Conservation (phyloP, 495 filamentous ascomycete genomes). For the Arthonia radiata region DNA sequence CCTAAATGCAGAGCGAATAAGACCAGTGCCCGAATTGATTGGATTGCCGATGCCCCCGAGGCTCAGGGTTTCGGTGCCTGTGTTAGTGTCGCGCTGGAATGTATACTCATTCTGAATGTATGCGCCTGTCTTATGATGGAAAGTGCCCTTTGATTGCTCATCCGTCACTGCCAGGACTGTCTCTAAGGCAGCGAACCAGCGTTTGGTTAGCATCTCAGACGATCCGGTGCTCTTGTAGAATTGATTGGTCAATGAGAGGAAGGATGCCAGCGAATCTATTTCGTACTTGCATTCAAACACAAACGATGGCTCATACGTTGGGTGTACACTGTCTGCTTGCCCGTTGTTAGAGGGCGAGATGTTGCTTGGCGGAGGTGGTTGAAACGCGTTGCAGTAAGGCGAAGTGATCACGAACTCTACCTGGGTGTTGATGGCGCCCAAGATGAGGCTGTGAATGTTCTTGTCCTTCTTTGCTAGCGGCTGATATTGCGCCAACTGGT, state of each 20-base stretch:
- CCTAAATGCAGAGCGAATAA: conserved; percentile 79
- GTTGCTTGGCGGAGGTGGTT: conserved; percentile 65
- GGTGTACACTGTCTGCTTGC: conserved; percentile 65
- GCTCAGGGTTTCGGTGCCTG: conserved; percentile 75
- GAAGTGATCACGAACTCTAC: conserved; percentile 80
- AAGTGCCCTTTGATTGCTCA: conserved; percentile 57
- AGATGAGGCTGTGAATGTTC: conserved; percentile 48
- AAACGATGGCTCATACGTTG: conserved; percentile 50
- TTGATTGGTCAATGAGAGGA: conserved; percentile 63
- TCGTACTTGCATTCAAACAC: conserved; percentile 99
- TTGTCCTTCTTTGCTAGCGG: conserved; percentile 54
- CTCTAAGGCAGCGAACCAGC: conserved; percentile 62
- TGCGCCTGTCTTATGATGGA: conserved; percentile 33
- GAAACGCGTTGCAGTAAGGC: conserved; percentile 97
- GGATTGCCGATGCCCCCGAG: conserved; percentile 74
- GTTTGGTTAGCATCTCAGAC: conserved; percentile 44
- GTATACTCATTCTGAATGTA: conserved; percentile 57
- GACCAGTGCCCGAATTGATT: conserved; percentile 54
- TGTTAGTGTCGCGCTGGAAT: conserved; percentile 54
- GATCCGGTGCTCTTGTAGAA: conserved; percentile 64
- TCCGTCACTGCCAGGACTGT: conserved; percentile 49
- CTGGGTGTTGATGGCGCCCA: conserved; percentile 93
- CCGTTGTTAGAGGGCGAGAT: conserved; percentile 43
- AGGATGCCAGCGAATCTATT: conserved; percentile 81
- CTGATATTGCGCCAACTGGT: conserved; percentile 82